Percentiles rank a stretch among this genome's conserved stretches.
These are phyloP conservation scores for Apiospora marii DNA, from an alignment of 2,329 filamentous ascomycete genomes.

Conservation along the genomic window DNA sequence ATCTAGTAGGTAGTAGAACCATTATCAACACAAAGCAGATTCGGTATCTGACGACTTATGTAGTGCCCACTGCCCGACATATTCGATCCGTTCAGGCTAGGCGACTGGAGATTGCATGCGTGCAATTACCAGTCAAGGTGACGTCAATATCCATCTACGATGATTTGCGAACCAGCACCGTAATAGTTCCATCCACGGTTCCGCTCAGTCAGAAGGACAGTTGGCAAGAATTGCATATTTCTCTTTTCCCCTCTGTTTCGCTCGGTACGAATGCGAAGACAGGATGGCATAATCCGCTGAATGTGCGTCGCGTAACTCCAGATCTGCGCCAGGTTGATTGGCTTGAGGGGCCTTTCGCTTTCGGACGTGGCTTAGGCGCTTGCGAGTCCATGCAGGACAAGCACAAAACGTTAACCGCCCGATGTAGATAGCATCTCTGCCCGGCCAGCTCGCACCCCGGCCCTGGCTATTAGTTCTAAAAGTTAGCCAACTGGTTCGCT, in stretches of 20 bases:
- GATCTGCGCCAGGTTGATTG: not conserved
- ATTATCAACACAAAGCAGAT: not conserved
- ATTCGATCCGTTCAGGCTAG: not conserved
- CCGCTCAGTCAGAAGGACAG: not conserved
- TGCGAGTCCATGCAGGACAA: not conserved
- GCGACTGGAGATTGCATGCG: too few relatives aligned
- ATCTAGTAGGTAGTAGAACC: not conserved
- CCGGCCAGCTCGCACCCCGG: not conserved
- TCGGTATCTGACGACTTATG: not conserved
- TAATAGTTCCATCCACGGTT: not conserved
- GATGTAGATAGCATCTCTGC: not conserved
- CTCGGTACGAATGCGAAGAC: not conserved
- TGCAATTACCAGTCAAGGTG: not conserved
- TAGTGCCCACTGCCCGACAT: not conserved
- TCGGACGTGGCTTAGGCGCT: slow-evolving; percentile 11
- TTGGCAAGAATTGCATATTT: not conserved
- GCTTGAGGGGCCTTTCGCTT: not conserved
- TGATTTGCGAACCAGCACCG: not conserved
- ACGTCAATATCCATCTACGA: not conserved
- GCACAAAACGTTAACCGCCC: slow-evolving; percentile 5
- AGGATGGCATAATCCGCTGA: not conserved
- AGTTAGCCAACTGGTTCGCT: too few relatives aligned
- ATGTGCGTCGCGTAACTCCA: not conserved
- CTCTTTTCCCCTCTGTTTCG: not conserved
- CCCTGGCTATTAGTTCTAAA: not conserved